Evolutionary conservation across 495 filamentous ascomycete genomes (phyloP).

Genomic region (Pseudevernia furfuracea): DNA sequence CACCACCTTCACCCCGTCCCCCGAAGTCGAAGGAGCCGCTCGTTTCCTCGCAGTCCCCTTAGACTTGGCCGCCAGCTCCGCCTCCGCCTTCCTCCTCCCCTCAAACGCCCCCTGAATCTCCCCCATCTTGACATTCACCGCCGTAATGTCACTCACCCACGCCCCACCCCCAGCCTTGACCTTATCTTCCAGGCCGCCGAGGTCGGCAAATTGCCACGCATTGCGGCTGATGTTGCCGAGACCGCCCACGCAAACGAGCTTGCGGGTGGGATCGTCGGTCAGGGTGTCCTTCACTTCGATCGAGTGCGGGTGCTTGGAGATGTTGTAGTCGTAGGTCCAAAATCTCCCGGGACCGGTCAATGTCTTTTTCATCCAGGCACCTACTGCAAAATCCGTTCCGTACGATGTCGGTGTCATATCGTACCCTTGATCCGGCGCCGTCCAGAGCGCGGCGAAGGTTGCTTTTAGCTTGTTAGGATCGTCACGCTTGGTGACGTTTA

Average conservation of each 20-base stretch:
- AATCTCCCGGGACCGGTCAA: too few relatives aligned
- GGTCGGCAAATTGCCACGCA: too few relatives aligned
- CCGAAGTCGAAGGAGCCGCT: neutral
- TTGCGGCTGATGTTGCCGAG: too few relatives aligned
- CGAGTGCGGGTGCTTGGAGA: neutral
- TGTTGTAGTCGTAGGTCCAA: conserved; percentile 4
- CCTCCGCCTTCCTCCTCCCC: neutral
- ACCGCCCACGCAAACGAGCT: too few relatives aligned
- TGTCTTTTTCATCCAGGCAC: neutral
- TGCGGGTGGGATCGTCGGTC: too few relatives aligned
- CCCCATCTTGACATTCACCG: neutral
- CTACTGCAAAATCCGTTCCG: neutral
- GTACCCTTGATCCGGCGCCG: neutral
- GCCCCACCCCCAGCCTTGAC: too few relatives aligned
- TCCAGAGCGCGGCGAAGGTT: neutral
- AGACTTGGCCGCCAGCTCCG: neutral
- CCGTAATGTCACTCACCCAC: neutral
- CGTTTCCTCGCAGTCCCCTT: neutral
- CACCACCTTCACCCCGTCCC: neutral
- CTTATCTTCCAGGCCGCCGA: neutral
- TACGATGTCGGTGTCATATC: neutral
- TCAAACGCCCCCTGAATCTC: neutral
- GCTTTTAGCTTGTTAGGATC: too few relatives aligned
- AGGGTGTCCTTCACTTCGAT: neutral
- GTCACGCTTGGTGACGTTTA: neutral